Conservation (phyloP, 1,139 yeast species). For the Pneumocystis carinii region DNA sequence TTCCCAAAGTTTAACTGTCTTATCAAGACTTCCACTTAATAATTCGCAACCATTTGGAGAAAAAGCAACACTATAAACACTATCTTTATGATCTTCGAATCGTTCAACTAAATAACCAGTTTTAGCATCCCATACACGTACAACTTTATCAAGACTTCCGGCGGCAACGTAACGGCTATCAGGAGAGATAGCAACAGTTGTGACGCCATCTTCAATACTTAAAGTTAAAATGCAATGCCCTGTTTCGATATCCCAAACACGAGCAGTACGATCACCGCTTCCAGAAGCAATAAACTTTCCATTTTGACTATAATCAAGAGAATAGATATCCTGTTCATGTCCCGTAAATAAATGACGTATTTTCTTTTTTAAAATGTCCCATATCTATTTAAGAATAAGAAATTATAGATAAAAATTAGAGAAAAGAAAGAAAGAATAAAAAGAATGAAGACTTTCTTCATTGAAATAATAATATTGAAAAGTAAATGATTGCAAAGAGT, state of each 20-base stretch:
- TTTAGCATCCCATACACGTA: slow-evolving; percentile 92
- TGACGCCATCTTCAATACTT: slow-evolving; percentile 84
- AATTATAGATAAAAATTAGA: not conserved
- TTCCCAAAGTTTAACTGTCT: slow-evolving; percentile 94
- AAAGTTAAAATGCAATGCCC: slow-evolving; percentile 83
- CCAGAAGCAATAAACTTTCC: slow-evolving; percentile 92
- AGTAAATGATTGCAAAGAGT: too few species aligned
- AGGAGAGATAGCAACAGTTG: slow-evolving; percentile 93
- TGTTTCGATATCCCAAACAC: slow-evolving; percentile 90
- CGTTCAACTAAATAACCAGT: slow-evolving; percentile 81
- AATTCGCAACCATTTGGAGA: slow-evolving; percentile 80
- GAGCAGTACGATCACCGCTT: slow-evolving; percentile 89
- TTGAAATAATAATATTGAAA: too few species aligned
- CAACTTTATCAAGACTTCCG: slow-evolving; percentile 89
- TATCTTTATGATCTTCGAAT: slow-evolving; percentile 91
- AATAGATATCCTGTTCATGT: slow-evolving; percentile 94
- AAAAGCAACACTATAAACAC: slow-evolving; percentile 93
- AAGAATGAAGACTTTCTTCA: not conserved
- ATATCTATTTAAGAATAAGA: slow-evolving; percentile 30
- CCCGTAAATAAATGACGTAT: slow-evolving; percentile 81
- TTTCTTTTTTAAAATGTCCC: slow-evolving; percentile 84
- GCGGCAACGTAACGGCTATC: slow-evolving; percentile 93
- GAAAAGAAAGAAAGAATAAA: not conserved
- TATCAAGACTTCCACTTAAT: slow-evolving; percentile 93
- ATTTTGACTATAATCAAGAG: slow-evolving; percentile 88